Base-by-base conservation (phyloP, 2,329 filamentous ascomycete genomes). In the Apiospora hydei region DNA sequence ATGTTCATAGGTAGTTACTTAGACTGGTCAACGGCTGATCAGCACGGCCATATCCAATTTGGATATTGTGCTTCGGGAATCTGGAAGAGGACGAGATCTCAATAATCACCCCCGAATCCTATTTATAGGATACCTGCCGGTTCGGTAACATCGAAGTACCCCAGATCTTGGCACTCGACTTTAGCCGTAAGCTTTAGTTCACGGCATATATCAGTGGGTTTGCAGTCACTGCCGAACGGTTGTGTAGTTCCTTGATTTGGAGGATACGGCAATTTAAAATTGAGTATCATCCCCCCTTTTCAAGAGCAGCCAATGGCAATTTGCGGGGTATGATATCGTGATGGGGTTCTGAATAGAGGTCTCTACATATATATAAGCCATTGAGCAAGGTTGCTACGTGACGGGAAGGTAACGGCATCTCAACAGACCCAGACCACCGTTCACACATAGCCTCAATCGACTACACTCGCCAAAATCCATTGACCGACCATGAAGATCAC, bases 101-200 rank as follows among this genome's bases (percentile, higher is more conserved):
- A 3, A 14, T 6, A 14, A 18, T 41, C 18, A 64, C 34, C 0
- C 8, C 4, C 10, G 11, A 13, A 1, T n/a, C 14, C 30, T 38
- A 61, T 38, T 61, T 61, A 38, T 38, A 61, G 21, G 30, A 38
- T 11, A 38, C 53, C 21, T 1, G 30, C 53, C 3, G 18, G 8
- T 8, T 21, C 3, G 8, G 30, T 41, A 8, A 24, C 5, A n/a
- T 64, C n/a, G 2, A 4, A 1, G 10, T 24, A 24, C 57, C 57
- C 57, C 57, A 11, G 57, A 64, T 64, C 57, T 64, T 64, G 57
- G 57, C 57, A 18, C n/a, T 64, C 34, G 34, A 64, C 26, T 64
- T 64, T 64, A 64, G 30, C 57, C 57, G 57, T 11, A 3, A 41
- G 1, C 21, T 24, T 41, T 24, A 64, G 57, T 34, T 64, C 30